phyloP scores from a whole-genome alignment of 768 basidiomycete genomes.

The Russula compacta region DNA sequence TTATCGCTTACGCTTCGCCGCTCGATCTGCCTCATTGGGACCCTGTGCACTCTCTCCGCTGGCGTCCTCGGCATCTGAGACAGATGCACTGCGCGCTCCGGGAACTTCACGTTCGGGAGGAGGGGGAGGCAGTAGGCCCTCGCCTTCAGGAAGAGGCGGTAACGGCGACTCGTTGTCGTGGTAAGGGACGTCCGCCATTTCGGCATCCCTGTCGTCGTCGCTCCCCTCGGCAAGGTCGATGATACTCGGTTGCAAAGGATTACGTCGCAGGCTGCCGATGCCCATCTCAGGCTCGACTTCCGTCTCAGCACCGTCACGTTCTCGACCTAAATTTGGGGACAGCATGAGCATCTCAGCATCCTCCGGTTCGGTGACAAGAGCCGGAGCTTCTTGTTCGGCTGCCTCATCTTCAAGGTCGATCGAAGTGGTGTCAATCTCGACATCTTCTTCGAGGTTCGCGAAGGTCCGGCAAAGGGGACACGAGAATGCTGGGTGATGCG shows the following conservation, averaged over 20 bases:
- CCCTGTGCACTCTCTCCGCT: slow-evolving; percentile 11
- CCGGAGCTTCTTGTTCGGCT: neutral
- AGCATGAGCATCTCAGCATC: slow-evolving; percentile 12
- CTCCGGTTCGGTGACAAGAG: neutral
- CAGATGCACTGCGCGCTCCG: slow-evolving; percentile 12
- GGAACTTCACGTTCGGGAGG: slow-evolving; percentile 5
- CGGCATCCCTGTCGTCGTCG: slow-evolving; percentile 15
- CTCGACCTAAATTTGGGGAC: slow-evolving; percentile 7
- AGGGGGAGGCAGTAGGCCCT: neutral
- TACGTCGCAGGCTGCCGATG: neutral
- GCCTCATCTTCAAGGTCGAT: slow-evolving; percentile 2
- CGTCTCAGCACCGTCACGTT: slow-evolving; percentile 14
- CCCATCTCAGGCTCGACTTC: slow-evolving; percentile 15
- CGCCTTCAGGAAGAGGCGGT: slow-evolving; percentile 10
- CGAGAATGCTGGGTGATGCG: slow-evolving; percentile 88
- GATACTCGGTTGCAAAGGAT: slow-evolving; percentile 11
- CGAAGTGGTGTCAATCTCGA: slow-evolving; percentile 49
- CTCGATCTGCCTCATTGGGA: slow-evolving; percentile 7
- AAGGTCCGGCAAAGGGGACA: slow-evolving; percentile 94
- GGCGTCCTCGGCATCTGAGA: slow-evolving; percentile 14
- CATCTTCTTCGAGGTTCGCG: slow-evolving; percentile 92
- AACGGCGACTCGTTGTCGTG: neutral
- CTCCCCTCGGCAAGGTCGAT: slow-evolving; percentile 14
- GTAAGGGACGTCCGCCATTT: slow-evolving; percentile 4
- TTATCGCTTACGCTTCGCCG: slow-evolving; percentile 14